Evolutionary conservation across 164 flowering plant species (phyloP).

Genomic region (Vitis cinerea): DNA sequence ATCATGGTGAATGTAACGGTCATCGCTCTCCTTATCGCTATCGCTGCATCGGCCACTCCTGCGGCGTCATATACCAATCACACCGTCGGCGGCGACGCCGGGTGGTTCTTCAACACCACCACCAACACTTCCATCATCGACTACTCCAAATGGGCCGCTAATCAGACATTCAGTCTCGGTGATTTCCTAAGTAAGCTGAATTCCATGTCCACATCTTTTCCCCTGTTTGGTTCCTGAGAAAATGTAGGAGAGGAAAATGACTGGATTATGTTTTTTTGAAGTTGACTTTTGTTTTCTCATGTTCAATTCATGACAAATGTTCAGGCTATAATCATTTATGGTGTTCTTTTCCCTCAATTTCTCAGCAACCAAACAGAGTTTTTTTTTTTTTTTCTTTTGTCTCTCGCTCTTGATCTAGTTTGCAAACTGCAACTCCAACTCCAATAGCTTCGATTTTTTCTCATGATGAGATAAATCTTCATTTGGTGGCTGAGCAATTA

Average conservation of each 20-base stretch:
- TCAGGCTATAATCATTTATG: background rate
- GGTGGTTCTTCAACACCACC: slow-evolving; percentile 71
- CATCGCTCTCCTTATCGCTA: slow-evolving; percentile 21
- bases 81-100: slow-evolving; percentile 71
- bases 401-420: background rate
- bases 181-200: slow-evolving; percentile 69
- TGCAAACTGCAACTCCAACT: background rate
- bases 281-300: too few species aligned
- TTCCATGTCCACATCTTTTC: background rate
- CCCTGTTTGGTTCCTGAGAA: background rate
- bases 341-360: background rate
- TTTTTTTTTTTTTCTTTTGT: background rate
- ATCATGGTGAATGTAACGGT: slow-evolving; percentile 14
- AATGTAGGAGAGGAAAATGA: background rate
- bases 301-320: too few species aligned
- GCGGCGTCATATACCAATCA: slow-evolving; percentile 57
- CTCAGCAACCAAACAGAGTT: background rate
- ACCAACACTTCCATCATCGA: slow-evolving; percentile 51
- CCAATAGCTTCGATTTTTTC: too few species aligned
- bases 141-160: slow-evolving; percentile 69
- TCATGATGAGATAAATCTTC: too few species aligned
- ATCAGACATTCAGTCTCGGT: slow-evolving; percentile 71
- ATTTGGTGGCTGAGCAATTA: too few species aligned
- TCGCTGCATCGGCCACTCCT: slow-evolving; percentile 12
- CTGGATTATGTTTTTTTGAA: too few species aligned